A percentile compares a stretch with the other conserved stretches of the same genome.
phyloP scores from a whole-genome alignment of 495 filamentous ascomycete species.

The Daldinia bambusicola region DNA sequence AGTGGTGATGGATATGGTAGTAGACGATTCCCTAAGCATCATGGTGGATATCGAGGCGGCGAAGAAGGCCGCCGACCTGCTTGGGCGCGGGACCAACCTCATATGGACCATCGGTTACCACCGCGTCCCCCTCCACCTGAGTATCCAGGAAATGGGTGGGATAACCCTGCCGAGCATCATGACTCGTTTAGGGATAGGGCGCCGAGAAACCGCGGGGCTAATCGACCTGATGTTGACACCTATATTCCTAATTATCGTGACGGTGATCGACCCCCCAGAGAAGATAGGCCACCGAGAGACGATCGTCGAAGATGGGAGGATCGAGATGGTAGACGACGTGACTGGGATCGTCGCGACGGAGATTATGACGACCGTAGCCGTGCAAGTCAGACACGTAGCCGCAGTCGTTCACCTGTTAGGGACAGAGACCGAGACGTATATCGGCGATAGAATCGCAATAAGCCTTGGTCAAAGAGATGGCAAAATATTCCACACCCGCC shows the following conservation, averaged over 20 bases:
- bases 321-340: constrained; percentile 50
- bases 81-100: constrained; percentile 51
- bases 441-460: constrained; percentile 50
- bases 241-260: constrained; percentile 68
- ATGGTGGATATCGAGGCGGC: constrained; percentile 49
- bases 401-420: constrained; percentile 60
- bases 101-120: constrained; percentile 59
- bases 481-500: not conserved
- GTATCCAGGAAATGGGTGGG: constrained; percentile 50
- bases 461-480: constrained; percentile 4
- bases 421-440: constrained; percentile 59
- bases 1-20: constrained; percentile 59
- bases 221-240: constrained; percentile 63
- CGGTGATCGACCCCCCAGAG: constrained; percentile 42
- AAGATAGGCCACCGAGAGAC: constrained; percentile 51
- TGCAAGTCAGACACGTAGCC: constrained; percentile 58
- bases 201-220: constrained; percentile 49
- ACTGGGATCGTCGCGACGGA: constrained; percentile 53
- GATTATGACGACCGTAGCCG: constrained; percentile 62
- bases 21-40: constrained; percentile 53
- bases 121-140: constrained; percentile 58
- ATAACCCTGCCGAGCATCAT: constrained; percentile 52
- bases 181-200: constrained; percentile 50
- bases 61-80: constrained; percentile 58
- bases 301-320: constrained; percentile 61